These are phyloP conservation scores for Thuja plicata DNA, from an alignment of 83 land plant species.

Conservation along the genomic window DNA sequence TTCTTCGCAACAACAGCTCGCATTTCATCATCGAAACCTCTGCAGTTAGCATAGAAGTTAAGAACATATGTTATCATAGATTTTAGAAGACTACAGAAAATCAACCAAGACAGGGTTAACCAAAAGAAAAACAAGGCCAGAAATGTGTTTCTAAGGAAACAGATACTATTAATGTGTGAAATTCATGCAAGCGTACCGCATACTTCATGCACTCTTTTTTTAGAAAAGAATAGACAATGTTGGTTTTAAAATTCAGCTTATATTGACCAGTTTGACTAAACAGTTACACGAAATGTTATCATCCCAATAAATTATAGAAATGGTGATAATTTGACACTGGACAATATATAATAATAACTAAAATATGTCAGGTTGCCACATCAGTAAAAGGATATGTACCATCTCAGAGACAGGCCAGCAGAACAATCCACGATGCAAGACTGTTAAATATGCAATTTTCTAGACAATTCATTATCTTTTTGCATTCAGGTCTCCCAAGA, in stretches of 20 bases:
- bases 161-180: background rate
- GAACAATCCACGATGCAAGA: background rate
- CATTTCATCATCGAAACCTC: conserved; percentile 99
- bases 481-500: background rate
- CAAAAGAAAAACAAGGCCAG: background rate
- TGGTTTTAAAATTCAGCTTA: background rate
- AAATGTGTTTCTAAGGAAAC: background rate
- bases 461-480: background rate
- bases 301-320: background rate
- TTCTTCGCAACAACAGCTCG: conserved; percentile 83
- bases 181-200: background rate
- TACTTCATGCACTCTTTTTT: background rate
- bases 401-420: background rate
- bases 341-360: background rate
- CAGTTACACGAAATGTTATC: background rate
- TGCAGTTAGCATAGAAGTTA: conserved; percentile 23
- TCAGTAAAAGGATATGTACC: background rate
- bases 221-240: background rate
- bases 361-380: background rate
- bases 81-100: background rate
- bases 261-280: background rate
- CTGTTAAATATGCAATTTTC: background rate
- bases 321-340: background rate
- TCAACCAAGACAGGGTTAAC: background rate
- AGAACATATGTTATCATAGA: background rate